Base-by-base conservation (phyloP, 768 basidiomycete species). In the Kockovaella imperatae region DNA sequence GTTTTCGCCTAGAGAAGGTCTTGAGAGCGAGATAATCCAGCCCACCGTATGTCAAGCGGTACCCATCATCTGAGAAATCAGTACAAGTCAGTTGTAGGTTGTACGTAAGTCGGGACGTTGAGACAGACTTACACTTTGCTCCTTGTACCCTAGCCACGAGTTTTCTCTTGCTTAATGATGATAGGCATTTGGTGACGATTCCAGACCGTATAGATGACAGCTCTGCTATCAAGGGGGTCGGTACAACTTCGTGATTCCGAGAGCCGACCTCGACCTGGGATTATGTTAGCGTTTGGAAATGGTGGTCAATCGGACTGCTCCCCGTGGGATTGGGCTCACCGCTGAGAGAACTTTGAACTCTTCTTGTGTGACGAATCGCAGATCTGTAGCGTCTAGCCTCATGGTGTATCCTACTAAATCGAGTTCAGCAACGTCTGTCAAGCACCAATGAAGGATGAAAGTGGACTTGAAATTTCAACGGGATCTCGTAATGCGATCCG, bases 281-380 rank as follows among this genome's bases (percentile, higher is more conserved):
- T n/a, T n/a, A n/a, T 23, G n/a, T 24, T 34, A 10, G 8, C 15
- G 24, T 35, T 34, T 38, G 35, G 29, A 23, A 2, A 20, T 29
- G n/a, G 4, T 2, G 15, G 2, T 45, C 34, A 39, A 29, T 38
- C 30, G n/a, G 45, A 20, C n/a, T 34, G 35, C n/a, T 30, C 20
- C 5, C 7, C 11, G 26, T 30, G 2, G 13, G 18, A 30, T 13
- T 3, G 25, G 62, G 60, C 75, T 43, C 63, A 93, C 91, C 42
- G 93, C 87, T n/a, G 87, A 87, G 21, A 99, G 75, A n/a, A 95
- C 89, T 46, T 91, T 75, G 72, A 96, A 99, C 64, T 96, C 91
- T 43, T 97, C 91, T 7, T 83, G 76, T 3, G 85, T 82, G 47
- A 97, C 75, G 70, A 97, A 99, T 71, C 93, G 77, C 52, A 99